Conservation (phyloP, 2,329 filamentous ascomycete species). For the Phyllosticta citrichinensis region DNA sequence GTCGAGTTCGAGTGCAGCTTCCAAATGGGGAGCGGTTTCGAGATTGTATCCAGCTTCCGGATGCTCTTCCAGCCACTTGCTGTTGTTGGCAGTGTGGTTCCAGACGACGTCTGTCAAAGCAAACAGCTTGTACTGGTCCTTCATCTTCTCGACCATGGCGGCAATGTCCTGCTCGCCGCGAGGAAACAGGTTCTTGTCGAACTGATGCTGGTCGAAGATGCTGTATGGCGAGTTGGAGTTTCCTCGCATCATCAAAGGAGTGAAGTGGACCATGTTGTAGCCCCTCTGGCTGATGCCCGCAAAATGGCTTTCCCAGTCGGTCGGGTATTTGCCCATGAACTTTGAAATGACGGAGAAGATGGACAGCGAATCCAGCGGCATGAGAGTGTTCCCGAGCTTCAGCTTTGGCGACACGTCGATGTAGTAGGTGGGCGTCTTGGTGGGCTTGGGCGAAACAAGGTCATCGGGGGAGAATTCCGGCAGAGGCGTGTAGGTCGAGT, state of each 20-base stretch:
- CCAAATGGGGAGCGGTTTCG: conserved; percentile 68
- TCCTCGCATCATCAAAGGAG: conserved; percentile 80
- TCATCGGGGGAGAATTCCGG: conserved; percentile 61
- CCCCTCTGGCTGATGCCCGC: conserved; percentile 79
- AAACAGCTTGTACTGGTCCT: conserved; percentile 73
- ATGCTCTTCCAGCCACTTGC: conserved; percentile 85
- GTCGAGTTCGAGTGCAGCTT: conserved; percentile 64
- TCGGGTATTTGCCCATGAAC: conserved; percentile 89
- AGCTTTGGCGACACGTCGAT: conserved; percentile 85
- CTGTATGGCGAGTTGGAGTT: conserved; percentile 95
- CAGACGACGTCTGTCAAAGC: conserved; percentile 93
- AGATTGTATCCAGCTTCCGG: conserved; percentile 94
- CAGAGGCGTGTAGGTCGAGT: conserved; percentile 82
- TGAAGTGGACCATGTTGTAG: conserved; percentile 99
- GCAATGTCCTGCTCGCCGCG: conserved; percentile 74
- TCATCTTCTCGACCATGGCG: conserved; percentile 68
- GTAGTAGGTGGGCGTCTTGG: conserved; percentile 71
- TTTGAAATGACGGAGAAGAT: conserved; percentile 94
- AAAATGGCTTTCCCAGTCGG: conserved; percentile 83
- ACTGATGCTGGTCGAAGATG: conserved; percentile 81
- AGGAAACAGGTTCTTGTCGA: conserved; percentile 75
- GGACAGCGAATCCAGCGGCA: conserved; percentile 80
- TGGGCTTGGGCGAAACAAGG: conserved; percentile 42
- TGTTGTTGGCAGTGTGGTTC: conserved; percentile 96
- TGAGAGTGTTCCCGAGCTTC: conserved; percentile 57